A percentile compares a stretch with the other conserved stretches of the same genome.
Evolutionary conservation across 2,329 filamentous ascomycete species (phyloP).

Genomic region (Beauveria rudraprayagi): DNA sequence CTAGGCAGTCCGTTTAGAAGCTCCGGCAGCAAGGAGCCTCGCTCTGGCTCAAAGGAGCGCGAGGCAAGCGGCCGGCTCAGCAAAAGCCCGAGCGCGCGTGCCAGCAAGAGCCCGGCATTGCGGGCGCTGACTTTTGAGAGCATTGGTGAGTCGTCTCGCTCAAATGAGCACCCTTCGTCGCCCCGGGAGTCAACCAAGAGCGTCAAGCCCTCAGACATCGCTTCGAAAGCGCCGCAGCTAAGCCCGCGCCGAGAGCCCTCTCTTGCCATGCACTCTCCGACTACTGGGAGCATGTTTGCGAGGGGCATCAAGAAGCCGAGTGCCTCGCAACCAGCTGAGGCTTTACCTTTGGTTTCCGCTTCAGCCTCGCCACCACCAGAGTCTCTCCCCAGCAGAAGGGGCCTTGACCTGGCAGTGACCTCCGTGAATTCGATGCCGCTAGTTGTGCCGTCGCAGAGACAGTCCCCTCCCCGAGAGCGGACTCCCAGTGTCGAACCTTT

Average conservation of each 20-base stretch:
- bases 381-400: background rate
- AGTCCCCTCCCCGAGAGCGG: background rate
- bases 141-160: slow-evolving; percentile 8
- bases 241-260: background rate
- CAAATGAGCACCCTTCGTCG: slow-evolving; percentile 1
- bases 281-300: background rate
- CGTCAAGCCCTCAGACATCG: background rate
- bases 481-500: background rate
- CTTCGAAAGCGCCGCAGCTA: background rate
- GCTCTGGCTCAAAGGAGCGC: slow-evolving; percentile 21
- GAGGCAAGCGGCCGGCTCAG: slow-evolving; percentile 20
- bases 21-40: slow-evolving; percentile 28
- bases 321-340: no score
- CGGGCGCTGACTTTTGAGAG: slow-evolving; percentile 10
- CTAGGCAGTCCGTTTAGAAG: slow-evolving; percentile 49
- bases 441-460: background rate
- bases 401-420: background rate
- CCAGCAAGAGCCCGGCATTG: background rate
- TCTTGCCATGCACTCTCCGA: background rate
- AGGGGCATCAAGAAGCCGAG: background rate
- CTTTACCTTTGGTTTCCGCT: no score
- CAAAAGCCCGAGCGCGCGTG: slow-evolving; percentile 22
- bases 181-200: background rate
- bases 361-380: background rate
- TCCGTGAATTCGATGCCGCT: background rate